Base-by-base conservation (phyloP, 805 yeast species). In the Sugiyamaella chiloensis region DNA sequence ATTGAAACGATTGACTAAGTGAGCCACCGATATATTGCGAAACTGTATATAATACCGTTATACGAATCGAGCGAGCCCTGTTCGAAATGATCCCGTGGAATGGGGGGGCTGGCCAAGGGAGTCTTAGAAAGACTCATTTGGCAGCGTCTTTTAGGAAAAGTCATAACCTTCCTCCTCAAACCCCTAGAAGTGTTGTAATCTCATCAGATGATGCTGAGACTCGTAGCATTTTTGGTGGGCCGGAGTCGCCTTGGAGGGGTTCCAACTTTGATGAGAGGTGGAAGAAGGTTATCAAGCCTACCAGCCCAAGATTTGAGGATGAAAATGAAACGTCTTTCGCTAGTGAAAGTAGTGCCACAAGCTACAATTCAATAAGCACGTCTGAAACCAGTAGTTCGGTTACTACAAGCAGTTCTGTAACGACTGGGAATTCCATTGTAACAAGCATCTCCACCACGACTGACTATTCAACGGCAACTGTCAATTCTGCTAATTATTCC, bases 171-270 rank as follows among this genome's bases (percentile, higher is more conserved):
- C 37, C 37, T 34, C 37, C 37, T 34, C 37, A 34, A 21, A 34
- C 37, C 4, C 37, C 37, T 14, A 12, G 37, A 34, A 16, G 21
- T 12, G 37, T 34, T 5, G 37, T 34, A 5, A 34, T 34, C 5
- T 19, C 19, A 4, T 34, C 37, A 4, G 37, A 12, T 5, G 36
- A 31, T n/a, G 36, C 7, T 31, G 47, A 44, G 6, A 23, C 40
- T 9, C 24, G 20, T 14, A 24, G 27, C 20, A 44, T 44, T 11
- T 52, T 49, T 42, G 17, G 29, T n/a, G 49, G 49, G 6, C 50
- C 53, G 4, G 56, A 52, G 6, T 40, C 52, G 8, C 53, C 53
- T 2, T 52, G 56, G 56, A 32, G 44, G 7, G 47, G 56, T n/a
- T 31, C 42, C 40, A 34, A 36, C 26, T 36, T 52, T 29, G 44